Conservation (phyloP, 139 green algal genomes). For the Coelastrella sp. region DNA sequence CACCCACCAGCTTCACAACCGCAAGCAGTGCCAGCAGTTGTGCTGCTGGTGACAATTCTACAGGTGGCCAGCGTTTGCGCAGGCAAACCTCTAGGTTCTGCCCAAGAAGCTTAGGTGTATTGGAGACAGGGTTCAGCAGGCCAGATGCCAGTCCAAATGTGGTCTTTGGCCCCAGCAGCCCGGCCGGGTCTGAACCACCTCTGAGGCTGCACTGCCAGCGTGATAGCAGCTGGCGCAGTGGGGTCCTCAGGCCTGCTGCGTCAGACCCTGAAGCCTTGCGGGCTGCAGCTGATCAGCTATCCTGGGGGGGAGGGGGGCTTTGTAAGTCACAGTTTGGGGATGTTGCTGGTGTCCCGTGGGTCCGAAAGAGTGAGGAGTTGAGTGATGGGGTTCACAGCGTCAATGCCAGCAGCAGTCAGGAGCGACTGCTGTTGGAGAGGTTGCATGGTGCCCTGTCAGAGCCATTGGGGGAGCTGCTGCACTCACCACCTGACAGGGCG, state of each 20-base stretch:
- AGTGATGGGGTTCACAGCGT: background rate
- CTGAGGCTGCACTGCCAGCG: background rate
- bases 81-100: background rate
- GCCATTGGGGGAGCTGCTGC: background rate
- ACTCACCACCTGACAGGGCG: background rate
- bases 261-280: background rate
- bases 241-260: background rate
- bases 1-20: background rate
- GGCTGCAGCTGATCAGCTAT: background rate
- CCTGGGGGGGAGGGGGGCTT: background rate
- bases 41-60: background rate
- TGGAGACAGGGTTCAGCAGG: background rate
- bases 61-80: background rate
- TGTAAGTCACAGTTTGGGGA: background rate
- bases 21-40: background rate
- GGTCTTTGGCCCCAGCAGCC: background rate
- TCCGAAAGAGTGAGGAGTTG: background rate
- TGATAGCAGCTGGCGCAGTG: background rate
- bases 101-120: background rate
- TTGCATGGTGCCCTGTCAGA: background rate
- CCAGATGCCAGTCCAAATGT: background rate
- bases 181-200: background rate
- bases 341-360: background rate
- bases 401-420: slow-evolving; percentile 12
- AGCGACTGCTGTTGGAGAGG: background rate